Evolutionary conservation across 805 yeast genomes (phyloP), one percentile per base, ranked within the genome.

Genomic region (Pichia nakasei): DNA sequence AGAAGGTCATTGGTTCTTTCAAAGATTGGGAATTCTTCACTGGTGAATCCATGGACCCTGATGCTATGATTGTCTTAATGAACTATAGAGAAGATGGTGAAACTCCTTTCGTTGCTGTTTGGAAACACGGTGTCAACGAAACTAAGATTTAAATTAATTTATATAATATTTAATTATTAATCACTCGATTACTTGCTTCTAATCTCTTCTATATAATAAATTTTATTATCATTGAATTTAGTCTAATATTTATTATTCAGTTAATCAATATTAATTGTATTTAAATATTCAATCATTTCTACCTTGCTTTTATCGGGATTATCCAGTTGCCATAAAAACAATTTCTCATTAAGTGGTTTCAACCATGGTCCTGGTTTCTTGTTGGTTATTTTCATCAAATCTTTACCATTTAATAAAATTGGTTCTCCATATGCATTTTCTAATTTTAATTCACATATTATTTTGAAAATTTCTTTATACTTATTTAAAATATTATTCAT

Each of bases 11-110:
- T 62, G 84, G 81, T 63, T 83, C 89, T 71, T 93, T 93, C 93
- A 84, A 83, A 67, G 98, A 93, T 81, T 93, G 94, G 95, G 98
- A 93, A 68, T 93, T 93, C 80, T 93, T 73, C 89, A 91, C 96
- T 59, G 97, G 98, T 78, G 97, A 91, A 78, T 85, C 96, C 67
- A 93, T 93, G 98, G 97, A 93, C 81, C 98, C 98, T 70, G 98
- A 93, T 73, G 98, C 83, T 59, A 93, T 93, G 98, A 73, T 93
- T 66, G 87, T 88, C 59, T 80, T 93, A 70, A 85, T 93, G 73
- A 93, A 93, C 94, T 93, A 91, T 88, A 94, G 98, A 76, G 98
- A 93, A 78, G 97, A 93, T 68, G 98, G 98, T 77, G 76, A 81
- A 61, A 93, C 98, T 59, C 98, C 98, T 66, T 93, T 67, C 75